phyloP scores from a whole-genome alignment of 345 rosid species.

The Brassica juncea region DNA sequence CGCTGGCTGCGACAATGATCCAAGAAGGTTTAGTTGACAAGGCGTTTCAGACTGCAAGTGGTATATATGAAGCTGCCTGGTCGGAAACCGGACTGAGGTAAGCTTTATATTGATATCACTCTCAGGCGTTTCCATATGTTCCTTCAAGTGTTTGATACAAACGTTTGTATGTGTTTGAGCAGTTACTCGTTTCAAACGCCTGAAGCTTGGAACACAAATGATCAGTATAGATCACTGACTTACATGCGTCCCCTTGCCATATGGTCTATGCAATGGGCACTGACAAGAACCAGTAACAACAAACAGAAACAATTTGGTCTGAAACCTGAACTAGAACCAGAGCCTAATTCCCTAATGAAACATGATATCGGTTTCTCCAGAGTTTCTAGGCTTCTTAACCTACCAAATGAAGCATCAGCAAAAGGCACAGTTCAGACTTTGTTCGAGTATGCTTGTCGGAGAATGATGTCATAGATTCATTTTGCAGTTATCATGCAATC shows the following conservation, averaged over 20 bases:
- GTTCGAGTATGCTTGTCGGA: slow-evolving; percentile 69
- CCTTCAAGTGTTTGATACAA: not conserved
- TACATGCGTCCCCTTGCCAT: slow-evolving; percentile 94
- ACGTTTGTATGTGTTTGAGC: slow-evolving; percentile 4
- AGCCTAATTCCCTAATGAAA: slow-evolving; percentile 40
- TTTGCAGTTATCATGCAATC: not conserved
- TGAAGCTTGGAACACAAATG: slow-evolving; percentile 74
- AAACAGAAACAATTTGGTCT: slow-evolving; percentile 33
- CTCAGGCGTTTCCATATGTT: not conserved
- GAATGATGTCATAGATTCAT: slow-evolving; percentile 43
- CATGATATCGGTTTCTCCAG: slow-evolving; percentile 59
- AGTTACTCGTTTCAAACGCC: slow-evolving; percentile 94
- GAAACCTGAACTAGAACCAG: slow-evolving; percentile 38
- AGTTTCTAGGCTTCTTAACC: slow-evolving; percentile 69
- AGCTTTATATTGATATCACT: slow-evolving; percentile 6
- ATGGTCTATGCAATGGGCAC: slow-evolving; percentile 98
- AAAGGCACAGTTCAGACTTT: slow-evolving; percentile 56
- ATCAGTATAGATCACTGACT: slow-evolving; percentile 60
- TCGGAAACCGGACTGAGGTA: slow-evolving; percentile 85
- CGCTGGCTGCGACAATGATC: slow-evolving; percentile 86
- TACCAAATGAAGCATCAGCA: slow-evolving; percentile 49
- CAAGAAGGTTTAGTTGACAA: slow-evolving; percentile 68
- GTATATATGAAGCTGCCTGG: slow-evolving; percentile 81
- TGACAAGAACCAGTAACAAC: slow-evolving; percentile 46
- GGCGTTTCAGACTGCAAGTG: slow-evolving; percentile 82